Conservation (phyloP, 495 filamentous ascomycete species). For the Lasiosphaeria ovina region DNA sequence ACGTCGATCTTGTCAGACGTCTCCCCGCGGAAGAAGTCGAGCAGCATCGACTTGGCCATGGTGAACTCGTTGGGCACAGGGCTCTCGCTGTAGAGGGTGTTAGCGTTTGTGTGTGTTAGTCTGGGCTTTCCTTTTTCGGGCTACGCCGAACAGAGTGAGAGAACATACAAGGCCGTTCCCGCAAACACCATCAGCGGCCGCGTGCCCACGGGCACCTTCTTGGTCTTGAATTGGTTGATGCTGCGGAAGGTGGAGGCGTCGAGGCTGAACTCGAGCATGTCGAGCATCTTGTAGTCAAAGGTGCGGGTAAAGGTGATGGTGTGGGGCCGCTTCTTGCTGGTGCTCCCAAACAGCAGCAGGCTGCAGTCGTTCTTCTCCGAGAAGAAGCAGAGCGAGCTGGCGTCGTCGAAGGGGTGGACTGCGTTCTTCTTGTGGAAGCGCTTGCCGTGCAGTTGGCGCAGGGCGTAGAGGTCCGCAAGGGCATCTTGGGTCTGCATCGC, state of each 20-base stretch:
- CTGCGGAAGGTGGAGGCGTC: slow-evolving; percentile 63
- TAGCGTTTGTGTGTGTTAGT: neutral
- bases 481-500: slow-evolving; percentile 59
- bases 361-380: slow-evolving; percentile 91
- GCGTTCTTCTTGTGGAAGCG: slow-evolving; percentile 95
- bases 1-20: slow-evolving; percentile 79
- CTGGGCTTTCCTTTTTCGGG: neutral
- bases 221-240: slow-evolving; percentile 75
- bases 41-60: slow-evolving; percentile 79
- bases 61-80: slow-evolving; percentile 69
- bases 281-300: slow-evolving; percentile 80
- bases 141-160: neutral
- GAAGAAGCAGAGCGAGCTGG: slow-evolving; percentile 85
- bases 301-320: slow-evolving; percentile 78
- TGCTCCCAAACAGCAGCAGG: slow-evolving; percentile 65
- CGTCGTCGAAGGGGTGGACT: slow-evolving; percentile 84
- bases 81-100: slow-evolving; percentile 51
- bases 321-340: slow-evolving; percentile 92
- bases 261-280: slow-evolving; percentile 87
- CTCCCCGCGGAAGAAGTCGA: slow-evolving; percentile 80
- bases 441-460: slow-evolving; percentile 74
- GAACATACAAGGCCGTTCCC: slow-evolving; percentile 63
- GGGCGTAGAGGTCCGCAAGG: slow-evolving; percentile 73
- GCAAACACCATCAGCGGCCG: slow-evolving; percentile 87
- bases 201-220: slow-evolving; percentile 76